Evolutionary conservation across 1,284 basidiomycete genomes (phyloP).

Genomic region (Clitocybe nebularis): DNA sequence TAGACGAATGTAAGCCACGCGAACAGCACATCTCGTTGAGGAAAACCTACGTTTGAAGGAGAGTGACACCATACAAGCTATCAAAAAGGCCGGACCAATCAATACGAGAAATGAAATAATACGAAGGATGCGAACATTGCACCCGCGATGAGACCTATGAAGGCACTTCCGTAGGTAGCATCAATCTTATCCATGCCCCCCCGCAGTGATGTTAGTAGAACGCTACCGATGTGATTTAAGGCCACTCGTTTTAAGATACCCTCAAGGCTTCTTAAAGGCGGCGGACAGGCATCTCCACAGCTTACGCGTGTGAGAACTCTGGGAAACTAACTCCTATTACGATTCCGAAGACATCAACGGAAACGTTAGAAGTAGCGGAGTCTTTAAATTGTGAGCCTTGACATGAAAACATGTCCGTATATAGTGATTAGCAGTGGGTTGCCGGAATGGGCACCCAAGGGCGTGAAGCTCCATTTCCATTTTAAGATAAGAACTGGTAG

Average conservation of each 20-base stretch:
- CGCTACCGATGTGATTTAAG: slow-evolving; percentile 2
- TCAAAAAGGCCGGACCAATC: slow-evolving; percentile 9
- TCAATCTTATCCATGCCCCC: slow-evolving; percentile 20
- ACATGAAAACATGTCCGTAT: not conserved
- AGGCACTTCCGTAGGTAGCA: slow-evolving; percentile 33
- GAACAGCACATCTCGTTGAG: not conserved
- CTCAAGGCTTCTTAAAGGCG: slow-evolving; percentile 7
- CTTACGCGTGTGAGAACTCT: slow-evolving; percentile 3
- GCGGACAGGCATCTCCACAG: slow-evolving; percentile 4
- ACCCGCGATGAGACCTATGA: slow-evolving; percentile 34
- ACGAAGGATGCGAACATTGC: slow-evolving; percentile 35
- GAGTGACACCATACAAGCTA: slow-evolving; percentile 32
- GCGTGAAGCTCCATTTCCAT: no score
- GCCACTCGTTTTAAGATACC: slow-evolving; percentile 2
- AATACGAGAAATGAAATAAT: slow-evolving; percentile 2
- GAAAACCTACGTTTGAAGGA: slow-evolving; percentile 32
- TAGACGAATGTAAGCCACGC: slow-evolving; percentile 1
- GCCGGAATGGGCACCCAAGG: not conserved
- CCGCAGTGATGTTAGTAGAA: not conserved
- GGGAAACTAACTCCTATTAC: slow-evolving; percentile 2
- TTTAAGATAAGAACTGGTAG: no score
- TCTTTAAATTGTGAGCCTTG: not conserved
- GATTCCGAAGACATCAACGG: not conserved
- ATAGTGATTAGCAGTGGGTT: not conserved
- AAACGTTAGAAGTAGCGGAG: not conserved